These are phyloP conservation scores for Boletus sp. DNA, from an alignment of 768 basidiomycete genomes.

Conservation along the genomic window DNA sequence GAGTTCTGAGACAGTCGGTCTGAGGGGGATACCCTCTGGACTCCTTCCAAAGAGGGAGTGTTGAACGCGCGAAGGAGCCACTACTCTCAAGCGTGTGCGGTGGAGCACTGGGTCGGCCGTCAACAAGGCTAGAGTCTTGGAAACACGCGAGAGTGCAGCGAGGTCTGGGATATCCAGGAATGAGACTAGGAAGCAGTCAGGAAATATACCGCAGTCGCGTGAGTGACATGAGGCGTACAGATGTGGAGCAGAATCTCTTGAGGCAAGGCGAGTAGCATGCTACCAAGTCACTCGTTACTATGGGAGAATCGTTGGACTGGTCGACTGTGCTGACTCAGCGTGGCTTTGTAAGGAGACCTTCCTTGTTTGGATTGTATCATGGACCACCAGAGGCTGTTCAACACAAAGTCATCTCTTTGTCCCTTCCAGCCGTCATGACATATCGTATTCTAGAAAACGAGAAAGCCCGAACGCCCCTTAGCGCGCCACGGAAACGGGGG, in stretches of 20 bases:
- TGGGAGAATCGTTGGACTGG: background rate
- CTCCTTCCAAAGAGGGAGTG: constrained; percentile 63
- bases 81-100: constrained; percentile 53
- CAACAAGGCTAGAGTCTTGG: constrained; percentile 45
- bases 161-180: constrained; percentile 76
- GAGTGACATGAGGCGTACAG: constrained; percentile 34
- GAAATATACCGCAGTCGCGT: background rate
- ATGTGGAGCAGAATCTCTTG: constrained; percentile 59
- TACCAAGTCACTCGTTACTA: background rate
- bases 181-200: constrained; percentile 43
- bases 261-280: constrained; percentile 40
- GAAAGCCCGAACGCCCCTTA: constrained; percentile 11
- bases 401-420: constrained; percentile 3
- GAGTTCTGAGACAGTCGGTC: constrained; percentile 65
- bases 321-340: constrained; percentile 13
- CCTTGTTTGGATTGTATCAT: constrained; percentile 2
- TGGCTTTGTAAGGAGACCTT: constrained; percentile 10
- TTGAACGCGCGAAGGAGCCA: constrained; percentile 63
- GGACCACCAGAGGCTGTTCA: background rate
- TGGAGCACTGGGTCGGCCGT: constrained; percentile 65
- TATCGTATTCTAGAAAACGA: constrained; percentile 22
- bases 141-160: constrained; percentile 46
- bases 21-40: constrained; percentile 50
- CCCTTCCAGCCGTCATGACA: constrained; percentile 12
- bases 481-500: constrained; percentile 4